phyloP scores from a whole-genome alignment of 768 basidiomycete species.

The Collybiopsis luxurians region DNA sequence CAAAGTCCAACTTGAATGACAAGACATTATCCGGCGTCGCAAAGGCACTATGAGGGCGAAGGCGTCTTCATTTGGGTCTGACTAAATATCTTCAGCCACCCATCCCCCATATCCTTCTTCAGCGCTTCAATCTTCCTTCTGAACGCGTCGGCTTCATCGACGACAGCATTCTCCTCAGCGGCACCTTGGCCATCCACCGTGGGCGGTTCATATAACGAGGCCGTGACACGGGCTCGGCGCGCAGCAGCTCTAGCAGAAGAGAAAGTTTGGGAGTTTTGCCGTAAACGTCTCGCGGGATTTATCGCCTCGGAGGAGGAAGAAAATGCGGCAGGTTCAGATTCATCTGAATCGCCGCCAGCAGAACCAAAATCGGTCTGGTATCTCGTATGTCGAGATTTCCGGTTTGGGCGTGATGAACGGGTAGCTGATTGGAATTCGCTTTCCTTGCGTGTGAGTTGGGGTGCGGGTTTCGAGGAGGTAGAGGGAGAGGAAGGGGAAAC shows the following conservation, averaged over 20 bases:
- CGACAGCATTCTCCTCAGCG: constrained; percentile 15
- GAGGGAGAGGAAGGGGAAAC: neutral
- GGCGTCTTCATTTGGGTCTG: constrained; percentile 44
- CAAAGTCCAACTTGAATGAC: too few relatives aligned
- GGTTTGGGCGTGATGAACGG: constrained; percentile 4
- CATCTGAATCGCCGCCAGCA: constrained; percentile 8
- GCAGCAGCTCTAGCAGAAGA: constrained; percentile 38
- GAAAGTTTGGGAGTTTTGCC: constrained; percentile 23
- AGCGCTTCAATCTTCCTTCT: constrained; percentile 77
- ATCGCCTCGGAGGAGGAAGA: constrained; percentile 15
- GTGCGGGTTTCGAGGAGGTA: neutral
- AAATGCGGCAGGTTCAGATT: constrained; percentile 4
- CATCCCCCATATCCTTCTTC: constrained; percentile 86
- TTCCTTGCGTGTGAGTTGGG: neutral
- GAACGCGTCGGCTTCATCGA: constrained; percentile 66
- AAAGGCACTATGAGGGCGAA: constrained; percentile 5
- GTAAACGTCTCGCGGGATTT: constrained; percentile 11
- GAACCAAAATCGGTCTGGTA: constrained; percentile 47
- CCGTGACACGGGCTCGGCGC: constrained; percentile 52
- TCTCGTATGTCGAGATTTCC: constrained; percentile 43
- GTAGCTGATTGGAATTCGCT: neutral
- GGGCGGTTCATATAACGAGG: constrained; percentile 63
- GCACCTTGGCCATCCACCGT: constrained; percentile 17
- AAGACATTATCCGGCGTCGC: too few relatives aligned
- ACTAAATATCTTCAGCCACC: constrained; percentile 83